Evolutionary conservation across 805 yeast species (phyloP).

Genomic region (Brettanomyces bruxellensis): DNA sequence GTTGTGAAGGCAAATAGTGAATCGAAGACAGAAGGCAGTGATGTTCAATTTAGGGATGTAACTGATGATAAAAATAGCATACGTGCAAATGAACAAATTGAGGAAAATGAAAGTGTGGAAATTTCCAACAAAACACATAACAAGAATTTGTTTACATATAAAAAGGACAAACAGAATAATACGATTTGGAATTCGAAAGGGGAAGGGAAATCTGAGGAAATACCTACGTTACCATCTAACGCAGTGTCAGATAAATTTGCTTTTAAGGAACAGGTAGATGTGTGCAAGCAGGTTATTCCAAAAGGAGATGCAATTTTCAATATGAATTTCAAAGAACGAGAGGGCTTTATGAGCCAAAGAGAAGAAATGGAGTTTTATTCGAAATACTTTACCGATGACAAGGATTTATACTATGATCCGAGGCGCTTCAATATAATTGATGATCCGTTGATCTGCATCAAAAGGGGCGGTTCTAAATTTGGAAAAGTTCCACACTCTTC

Average conservation of each 20-base stretch:
- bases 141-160: too few relatives aligned
- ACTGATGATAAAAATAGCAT: too few relatives aligned
- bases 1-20: too few relatives aligned
- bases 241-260: too few relatives aligned
- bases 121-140: too few relatives aligned
- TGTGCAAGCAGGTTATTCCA: not conserved
- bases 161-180: too few relatives aligned
- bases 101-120: too few relatives aligned
- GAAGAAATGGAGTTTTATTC: slow-evolving; percentile 34
- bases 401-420: slow-evolving; percentile 16
- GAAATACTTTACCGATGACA: slow-evolving; percentile 14
- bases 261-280: too few relatives aligned
- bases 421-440: slow-evolving; percentile 7
- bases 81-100: too few relatives aligned
- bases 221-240: not conserved
- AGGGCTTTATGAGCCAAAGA: slow-evolving; percentile 32
- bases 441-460: slow-evolving; percentile 16
- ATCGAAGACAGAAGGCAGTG: too few relatives aligned
- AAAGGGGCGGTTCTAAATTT: slow-evolving; percentile 7
- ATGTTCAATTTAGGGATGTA: too few relatives aligned
- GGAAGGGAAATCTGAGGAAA: not conserved
- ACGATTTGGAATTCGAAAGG: not conserved
- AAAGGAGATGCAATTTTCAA: slow-evolving; percentile 15
- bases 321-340: slow-evolving; percentile 18
- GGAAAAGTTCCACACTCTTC: slow-evolving; percentile 19